These are phyloP conservation scores for Ophiostoma triangulosporum DNA, from an alignment of 2,329 filamentous ascomycete species.

Conservation along the genomic window DNA sequence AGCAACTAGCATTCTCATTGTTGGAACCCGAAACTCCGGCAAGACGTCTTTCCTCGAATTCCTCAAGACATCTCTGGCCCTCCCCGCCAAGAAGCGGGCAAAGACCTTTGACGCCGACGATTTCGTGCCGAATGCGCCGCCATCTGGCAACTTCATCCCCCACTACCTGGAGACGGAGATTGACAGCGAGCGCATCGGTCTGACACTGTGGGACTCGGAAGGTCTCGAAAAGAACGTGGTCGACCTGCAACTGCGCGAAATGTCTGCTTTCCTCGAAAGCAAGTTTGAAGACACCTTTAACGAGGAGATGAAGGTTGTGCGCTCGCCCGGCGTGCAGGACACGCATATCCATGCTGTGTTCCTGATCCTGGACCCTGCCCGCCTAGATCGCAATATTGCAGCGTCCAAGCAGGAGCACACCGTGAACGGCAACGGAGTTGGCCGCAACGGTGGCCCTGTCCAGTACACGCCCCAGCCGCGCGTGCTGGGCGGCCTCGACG, in stretches of 20 bases:
- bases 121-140: conserved; percentile 33
- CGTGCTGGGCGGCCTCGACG: conserved; percentile 59
- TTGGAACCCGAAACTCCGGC: conserved; percentile 75
- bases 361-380: conserved; percentile 74
- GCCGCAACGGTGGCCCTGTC: conserved; percentile 32
- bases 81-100: conserved; percentile 65
- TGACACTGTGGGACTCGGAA: conserved; percentile 94
- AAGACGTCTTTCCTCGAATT: conserved; percentile 98
- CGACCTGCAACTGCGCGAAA: conserved; percentile 83
- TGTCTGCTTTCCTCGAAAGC: conserved; percentile 84
- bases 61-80: conserved; percentile 69
- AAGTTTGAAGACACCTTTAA: conserved; percentile 97
- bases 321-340: conserved; percentile 83
- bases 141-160: conserved; percentile 63
- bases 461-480: conserved; percentile 31
- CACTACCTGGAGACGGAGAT: conserved; percentile 92
- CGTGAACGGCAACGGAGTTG: conserved; percentile 25
- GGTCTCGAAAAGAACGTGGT: conserved; percentile 91
- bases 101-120: conserved; percentile 45
- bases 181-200: conserved; percentile 75
- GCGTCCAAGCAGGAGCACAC: conserved; percentile 38
- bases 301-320: conserved; percentile 94
- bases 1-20: conserved; percentile 63
- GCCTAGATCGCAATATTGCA: conserved; percentile 71
- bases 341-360: conserved; percentile 97